Percentiles rank a stretch among this genome's conserved stretches.
Conservation (phyloP, 129 eudicot genomes). For the Arctium lappa region DNA sequence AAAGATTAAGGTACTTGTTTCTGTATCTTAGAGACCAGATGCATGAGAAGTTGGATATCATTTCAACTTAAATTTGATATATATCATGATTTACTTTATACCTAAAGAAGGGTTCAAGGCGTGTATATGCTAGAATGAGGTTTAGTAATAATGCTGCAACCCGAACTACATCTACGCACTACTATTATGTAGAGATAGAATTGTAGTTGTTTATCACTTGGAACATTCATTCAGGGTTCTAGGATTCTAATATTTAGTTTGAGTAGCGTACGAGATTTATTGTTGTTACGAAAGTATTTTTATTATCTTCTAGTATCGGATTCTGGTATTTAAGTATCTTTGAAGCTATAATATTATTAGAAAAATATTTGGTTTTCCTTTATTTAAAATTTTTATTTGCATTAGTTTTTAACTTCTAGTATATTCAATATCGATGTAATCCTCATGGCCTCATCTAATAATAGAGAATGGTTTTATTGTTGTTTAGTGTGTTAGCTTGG, state of each 20-base stretch:
- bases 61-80: constrained; percentile 16
- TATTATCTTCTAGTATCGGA: not conserved
- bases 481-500: not conserved
- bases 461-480: not conserved
- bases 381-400: not conserved
- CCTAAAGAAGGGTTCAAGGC: not conserved
- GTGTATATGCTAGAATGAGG: not conserved
- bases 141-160: not conserved
- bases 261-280: not conserved
- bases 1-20: not conserved
- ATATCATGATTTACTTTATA: constrained; percentile 7
- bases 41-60: constrained; percentile 6
- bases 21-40: not conserved
- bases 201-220: not conserved
- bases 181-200: not conserved
- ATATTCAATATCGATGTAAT: not conserved
- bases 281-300: not conserved
- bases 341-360: not conserved
- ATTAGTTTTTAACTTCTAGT: not conserved
- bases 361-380: not conserved
- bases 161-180: not conserved
- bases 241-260: not conserved
- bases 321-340: not conserved
- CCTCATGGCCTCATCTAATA: not conserved
- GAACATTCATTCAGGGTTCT: not conserved